Evolutionary conservation across 192 early-diverging fungal species (phyloP).

Genomic region (Thamnidium elegans): DNA sequence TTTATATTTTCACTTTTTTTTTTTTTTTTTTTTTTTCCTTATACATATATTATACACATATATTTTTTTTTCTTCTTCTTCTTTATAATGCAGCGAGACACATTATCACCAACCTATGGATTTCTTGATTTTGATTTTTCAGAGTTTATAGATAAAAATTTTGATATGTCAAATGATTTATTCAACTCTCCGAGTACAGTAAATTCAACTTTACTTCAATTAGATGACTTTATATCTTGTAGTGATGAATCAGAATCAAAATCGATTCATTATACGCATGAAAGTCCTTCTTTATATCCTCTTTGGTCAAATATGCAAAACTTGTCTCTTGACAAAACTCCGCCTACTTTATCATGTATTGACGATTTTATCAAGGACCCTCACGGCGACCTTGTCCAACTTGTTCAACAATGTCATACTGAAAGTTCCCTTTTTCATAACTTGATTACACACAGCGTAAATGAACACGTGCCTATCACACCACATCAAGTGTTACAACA

Average conservation of each 20-base stretch:
- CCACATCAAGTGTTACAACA: not conserved
- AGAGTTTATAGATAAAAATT: conserved; percentile 14
- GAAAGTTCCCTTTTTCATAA: conserved; percentile 1
- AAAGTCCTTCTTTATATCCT: not conserved
- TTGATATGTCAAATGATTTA: conserved; percentile 4
- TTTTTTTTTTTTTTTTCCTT: too few species aligned
- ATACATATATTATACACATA: too few species aligned
- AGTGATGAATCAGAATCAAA: not conserved
- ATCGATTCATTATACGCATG: not conserved
- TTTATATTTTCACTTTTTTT: too few species aligned
- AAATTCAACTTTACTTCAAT: not conserved
- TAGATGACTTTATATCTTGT: conserved; percentile 6
- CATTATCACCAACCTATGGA: not conserved
- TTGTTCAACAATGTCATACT: conserved; percentile 2
- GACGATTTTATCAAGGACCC: conserved; percentile 7
- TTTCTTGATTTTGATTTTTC: conserved; percentile 17
- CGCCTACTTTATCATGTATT: conserved; percentile 4
- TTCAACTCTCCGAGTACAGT: conserved; percentile 1
- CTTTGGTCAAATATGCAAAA: too few species aligned
- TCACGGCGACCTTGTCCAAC: conserved; percentile 4
- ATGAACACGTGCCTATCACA: not conserved
- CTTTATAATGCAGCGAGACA: not conserved
- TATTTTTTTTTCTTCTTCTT: too few species aligned
- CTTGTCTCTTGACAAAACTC: not conserved
- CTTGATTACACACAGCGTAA: not conserved